These are phyloP conservation scores for Stenogyne calaminthoides DNA, from an alignment of 305 asterid species.

Conservation along the genomic window DNA sequence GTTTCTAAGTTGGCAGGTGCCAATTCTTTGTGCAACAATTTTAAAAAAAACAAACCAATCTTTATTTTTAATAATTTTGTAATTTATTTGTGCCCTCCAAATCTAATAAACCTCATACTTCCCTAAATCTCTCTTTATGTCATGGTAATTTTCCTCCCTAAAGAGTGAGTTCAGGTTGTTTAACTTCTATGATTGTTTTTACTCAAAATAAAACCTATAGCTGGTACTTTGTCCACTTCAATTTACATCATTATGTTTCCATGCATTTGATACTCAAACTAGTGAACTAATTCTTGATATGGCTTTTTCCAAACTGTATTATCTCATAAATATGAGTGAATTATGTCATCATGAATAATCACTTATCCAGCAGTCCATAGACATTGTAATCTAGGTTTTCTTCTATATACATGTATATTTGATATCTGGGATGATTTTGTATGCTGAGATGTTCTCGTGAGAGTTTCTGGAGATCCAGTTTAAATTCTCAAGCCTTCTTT, in stretches of 20 bases:
- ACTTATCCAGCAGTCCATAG: background rate
- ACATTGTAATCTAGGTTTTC: background rate
- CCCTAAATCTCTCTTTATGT: conserved; percentile 15
- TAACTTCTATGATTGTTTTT: conserved; percentile 6
- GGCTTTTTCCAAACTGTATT: background rate
- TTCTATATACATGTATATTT: background rate
- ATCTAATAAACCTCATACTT: background rate
- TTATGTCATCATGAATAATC: background rate
- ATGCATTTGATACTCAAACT: background rate
- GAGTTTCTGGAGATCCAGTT: conserved; percentile 13
- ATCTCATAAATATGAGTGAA: background rate
- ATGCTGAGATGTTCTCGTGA: background rate
- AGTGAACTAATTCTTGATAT: background rate
- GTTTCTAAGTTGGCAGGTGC: conserved; percentile 12
- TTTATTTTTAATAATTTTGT: background rate
- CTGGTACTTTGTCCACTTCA: background rate
- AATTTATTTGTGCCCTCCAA: background rate
- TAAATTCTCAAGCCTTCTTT: background rate
- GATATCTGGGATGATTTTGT: background rate
- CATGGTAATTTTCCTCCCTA: background rate
- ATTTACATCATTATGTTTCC: background rate
- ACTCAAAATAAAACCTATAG: background rate
- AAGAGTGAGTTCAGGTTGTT: conserved; percentile 15
- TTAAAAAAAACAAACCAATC: background rate
- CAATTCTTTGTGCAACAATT: conserved; percentile 1